Base-by-base conservation (phyloP, 495 filamentous ascomycete genomes). In the Penicillium egyptiacum region DNA sequence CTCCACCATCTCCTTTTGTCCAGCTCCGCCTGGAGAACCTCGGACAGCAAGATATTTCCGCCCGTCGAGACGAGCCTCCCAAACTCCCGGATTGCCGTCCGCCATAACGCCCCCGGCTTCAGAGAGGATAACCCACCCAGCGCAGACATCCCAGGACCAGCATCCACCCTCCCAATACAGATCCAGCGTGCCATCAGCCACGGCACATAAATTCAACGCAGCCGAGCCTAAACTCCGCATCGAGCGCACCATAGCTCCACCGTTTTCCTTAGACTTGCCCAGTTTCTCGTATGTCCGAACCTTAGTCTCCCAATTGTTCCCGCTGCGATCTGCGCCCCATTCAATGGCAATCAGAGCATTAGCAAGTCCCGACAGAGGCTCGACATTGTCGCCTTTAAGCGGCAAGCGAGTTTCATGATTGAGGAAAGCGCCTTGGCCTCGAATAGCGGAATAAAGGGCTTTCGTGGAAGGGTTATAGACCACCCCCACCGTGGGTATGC, bases 141-240 rank as follows among this genome's bases (percentile, higher is more conserved):
- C 92, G 61, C 87, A 88, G 12, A 96, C 91, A 75, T 97, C 92
- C 92, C 92, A 96, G 26, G 89, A 90, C 88, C 90, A 96, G 69
- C 89, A 93, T 8, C 93, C 92, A 14, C 89, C 91, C 65, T 97
- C 92, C 92, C 93, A 97, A 62, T 95, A 96, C 30, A 86, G 51
- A 74, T 97, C 92, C 30, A 94, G 59, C 61, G 84, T 82, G 1
- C 92, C 93, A 1, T 82, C 79, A 16, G 92, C 92, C 41, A 92
- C 86, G n/a, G 78, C 81, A 55, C 89, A 94, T 16, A 95, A 65
- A 64, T 96, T 96, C 64, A 96, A 72, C 28, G 91, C 92, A 11
- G 92, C 92, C 44, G 81, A 86, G 1, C 92, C 92, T 61, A 92
- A 63, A 64, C 79, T 85, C 23, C 92, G 75, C 41, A 97, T 68